Evolutionary conservation across 2,329 filamentous ascomycete species (phyloP), one percentile per base, ranked within the genome.

Genomic region (Plectosphaerella sp.): DNA sequence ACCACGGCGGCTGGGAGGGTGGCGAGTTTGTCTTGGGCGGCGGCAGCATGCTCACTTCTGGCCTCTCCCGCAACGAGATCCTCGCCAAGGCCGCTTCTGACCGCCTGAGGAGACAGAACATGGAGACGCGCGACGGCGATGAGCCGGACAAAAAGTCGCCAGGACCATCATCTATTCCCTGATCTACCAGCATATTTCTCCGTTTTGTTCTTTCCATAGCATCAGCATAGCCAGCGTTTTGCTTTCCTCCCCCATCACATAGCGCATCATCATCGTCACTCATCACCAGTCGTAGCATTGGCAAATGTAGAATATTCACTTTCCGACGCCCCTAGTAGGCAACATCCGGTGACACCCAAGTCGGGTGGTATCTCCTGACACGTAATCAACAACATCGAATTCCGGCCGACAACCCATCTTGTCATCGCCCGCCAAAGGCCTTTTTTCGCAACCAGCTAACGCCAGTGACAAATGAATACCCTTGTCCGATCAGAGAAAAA

Each of bases 1-100:
- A 91, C 62, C 80, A 87, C 59, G 86, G 87, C 3, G 88, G 87
- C 0, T 92, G 88, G 88, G 86, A 80, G 0, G 89, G 89, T 5
- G 89, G 90, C 2, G 84, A 90, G 61, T 93, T 88, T 68, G 85
- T 91, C 15, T 76, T 91, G 14, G 87, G 87, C 36, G 81, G 78
- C 45, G 72, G 69, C 2, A 69, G 70, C 3, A 16, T 16, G n/a
- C 16, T 20, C n/a, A 70, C 70, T 37, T 65, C 58, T 41, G 69
- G 75, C n/a, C 63, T 90, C 67, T 87, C 75, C 58, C 75, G 89
- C 56, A 79, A 91, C 52, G 89, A 95, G 61, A 80, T 91, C 36
- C 74, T 94, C 50, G 90, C 89, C 0, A 82, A 75, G 50, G 89
- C 88, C 5, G 87, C 87, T 0, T 88, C 91, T 68, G 85, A 88